These are phyloP conservation scores for Epichloe uncinata DNA, from an alignment of 2,329 filamentous ascomycete species.

Conservation along the genomic window DNA sequence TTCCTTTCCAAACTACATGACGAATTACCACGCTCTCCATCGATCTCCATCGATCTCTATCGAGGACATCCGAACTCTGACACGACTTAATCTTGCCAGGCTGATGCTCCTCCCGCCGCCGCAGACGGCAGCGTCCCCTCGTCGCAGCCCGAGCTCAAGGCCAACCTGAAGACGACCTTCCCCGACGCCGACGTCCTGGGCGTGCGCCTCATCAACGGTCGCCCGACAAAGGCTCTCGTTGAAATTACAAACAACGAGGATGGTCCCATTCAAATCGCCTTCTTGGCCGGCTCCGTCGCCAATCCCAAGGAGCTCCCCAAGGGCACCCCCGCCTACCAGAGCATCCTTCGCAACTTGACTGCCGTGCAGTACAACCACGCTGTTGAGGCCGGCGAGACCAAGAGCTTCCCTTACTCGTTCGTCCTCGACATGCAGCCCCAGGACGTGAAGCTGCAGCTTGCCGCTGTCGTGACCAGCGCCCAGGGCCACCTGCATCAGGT, in stretches of 20 bases:
- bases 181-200: constrained; percentile 74
- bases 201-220: constrained; percentile 89
- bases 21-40: too few species aligned
- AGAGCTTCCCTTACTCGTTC: constrained; percentile 71
- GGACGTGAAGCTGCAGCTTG: constrained; percentile 66
- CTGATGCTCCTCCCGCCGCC: constrained; percentile 5
- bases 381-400: constrained; percentile 62
- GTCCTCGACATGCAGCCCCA: constrained; percentile 85
- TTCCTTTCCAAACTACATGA: too few species aligned
- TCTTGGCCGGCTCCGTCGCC: constrained; percentile 64
- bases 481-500: constrained; percentile 63
- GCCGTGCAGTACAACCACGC: constrained; percentile 57
- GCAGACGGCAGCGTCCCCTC: constrained; percentile 1
- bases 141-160: constrained; percentile 15
- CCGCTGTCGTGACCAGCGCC: constrained; percentile 56
- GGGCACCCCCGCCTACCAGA: constrained; percentile 29
- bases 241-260: constrained; percentile 77
- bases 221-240: constrained; percentile 68
- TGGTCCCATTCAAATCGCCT: constrained; percentile 57
- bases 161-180: constrained; percentile 51
- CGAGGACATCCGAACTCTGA: background rate
- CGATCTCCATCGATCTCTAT: too few species aligned
- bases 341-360: constrained; percentile 75
- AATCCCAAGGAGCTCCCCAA: constrained; percentile 38
- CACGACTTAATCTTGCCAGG: background rate